Evolutionary conservation across 2,329 filamentous ascomycete species (phyloP).

Genomic region (Aspergillus brunneoviolaceus): DNA sequence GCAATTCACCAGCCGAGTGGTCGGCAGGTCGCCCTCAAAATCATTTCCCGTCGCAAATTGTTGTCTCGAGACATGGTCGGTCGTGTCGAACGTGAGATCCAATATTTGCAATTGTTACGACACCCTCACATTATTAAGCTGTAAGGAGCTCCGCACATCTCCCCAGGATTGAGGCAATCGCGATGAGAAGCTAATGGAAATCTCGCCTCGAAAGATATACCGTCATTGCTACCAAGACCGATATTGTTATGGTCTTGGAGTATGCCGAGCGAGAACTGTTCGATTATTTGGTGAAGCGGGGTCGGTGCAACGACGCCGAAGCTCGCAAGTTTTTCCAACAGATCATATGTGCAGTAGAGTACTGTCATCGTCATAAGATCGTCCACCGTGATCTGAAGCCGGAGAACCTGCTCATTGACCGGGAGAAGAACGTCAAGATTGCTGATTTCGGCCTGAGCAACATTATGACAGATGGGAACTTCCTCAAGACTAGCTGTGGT

Average conservation of each 20-base stretch:
- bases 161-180: neutral
- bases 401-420: conserved; percentile 92
- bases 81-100: conserved; percentile 94
- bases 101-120: conserved; percentile 90
- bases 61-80: conserved; percentile 98
- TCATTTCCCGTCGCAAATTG: conserved; percentile 93
- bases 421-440: conserved; percentile 97
- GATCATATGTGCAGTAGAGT: conserved; percentile 97
- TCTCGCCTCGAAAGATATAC: conserved; percentile 65
- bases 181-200: conserved; percentile 12
- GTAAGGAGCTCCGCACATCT: conserved; percentile 52
- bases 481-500: conserved; percentile 96
- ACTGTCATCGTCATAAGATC: conserved; percentile 98
- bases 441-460: conserved; percentile 98
- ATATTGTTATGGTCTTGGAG: conserved; percentile 99
- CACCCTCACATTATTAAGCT: conserved; percentile 99
- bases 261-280: conserved; percentile 96
- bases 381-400: conserved; percentile 97
- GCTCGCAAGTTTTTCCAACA: conserved; percentile 99
- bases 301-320: conserved; percentile 84
- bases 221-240: conserved; percentile 88
- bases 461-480: conserved; percentile 99
- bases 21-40: conserved; percentile 96
- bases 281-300: conserved; percentile 95
- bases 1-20: conserved; percentile 88